Evolutionary conservation across 768 basidiomycete species (phyloP), one percentile per base, ranked within the genome.

Genomic region (Udeniomyces megalosporus): DNA sequence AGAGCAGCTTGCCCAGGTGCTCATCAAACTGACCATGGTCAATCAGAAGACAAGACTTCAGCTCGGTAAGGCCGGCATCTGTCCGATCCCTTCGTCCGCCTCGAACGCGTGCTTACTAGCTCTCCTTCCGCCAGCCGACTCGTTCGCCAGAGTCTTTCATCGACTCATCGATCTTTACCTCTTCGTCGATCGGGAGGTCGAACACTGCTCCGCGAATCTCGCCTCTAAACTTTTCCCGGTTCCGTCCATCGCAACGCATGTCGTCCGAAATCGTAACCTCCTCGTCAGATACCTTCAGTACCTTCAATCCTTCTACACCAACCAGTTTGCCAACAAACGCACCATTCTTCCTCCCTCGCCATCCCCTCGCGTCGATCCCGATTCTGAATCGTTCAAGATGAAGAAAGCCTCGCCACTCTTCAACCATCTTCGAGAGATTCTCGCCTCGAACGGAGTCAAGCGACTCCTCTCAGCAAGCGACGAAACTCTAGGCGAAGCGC

Each of bases 351-450:
- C 60, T 17, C 45, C 58, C 29, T 8, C n/a, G 5, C 73, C 74
- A 20, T 67, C 71, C 44, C 54, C 34, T 8, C 44, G 68, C 22
- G 72, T 95, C 58, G 87, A 92, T 64, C 84, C 88, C 45, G 92
- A 95, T 52, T 81, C 82, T 44, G 81, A 82, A 62, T 84, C 87
- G 0, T 95, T 95, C 81, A 85, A 87, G 73, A 88, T 86, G 20
- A 96, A 96, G 72, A 85, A 92, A 10, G 95, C 93, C 75, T 87
- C 91, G 84, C 87, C 88, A 2, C 82, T 97, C 51, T 93, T 96
- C 45, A 65, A 66, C 15, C 75, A 77, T 66, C 66, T 77, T 72
- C 85, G 85, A 68, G 88, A 92, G 72, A 78, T 97, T 32, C 81
- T 77, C 26, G 69, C 70, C 75, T 81, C 67, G 80, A 82, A 67